phyloP scores from a whole-genome alignment of 2,329 filamentous ascomycete genomes.

The Xylariaceae sp. region DNA sequence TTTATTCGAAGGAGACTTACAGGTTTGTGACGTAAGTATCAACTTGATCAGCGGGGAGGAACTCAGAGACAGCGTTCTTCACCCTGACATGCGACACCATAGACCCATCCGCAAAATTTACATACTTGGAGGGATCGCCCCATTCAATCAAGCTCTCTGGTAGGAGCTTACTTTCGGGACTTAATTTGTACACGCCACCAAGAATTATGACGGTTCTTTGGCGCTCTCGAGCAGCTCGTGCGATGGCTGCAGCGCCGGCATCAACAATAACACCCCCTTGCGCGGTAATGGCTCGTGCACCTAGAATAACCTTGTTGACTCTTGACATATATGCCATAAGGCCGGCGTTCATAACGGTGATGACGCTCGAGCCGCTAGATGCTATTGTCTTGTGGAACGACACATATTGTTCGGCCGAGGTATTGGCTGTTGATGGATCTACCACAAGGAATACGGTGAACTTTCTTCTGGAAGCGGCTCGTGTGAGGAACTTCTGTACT shows the following conservation, averaged over 20 bases:
- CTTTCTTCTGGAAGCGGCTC: slow-evolving; percentile 85
- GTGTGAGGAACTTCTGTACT: slow-evolving; percentile 86
- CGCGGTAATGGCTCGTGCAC: slow-evolving; percentile 84
- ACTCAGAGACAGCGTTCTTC: slow-evolving; percentile 80
- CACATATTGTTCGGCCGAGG: slow-evolving; percentile 50
- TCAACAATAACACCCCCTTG: slow-evolving; percentile 87
- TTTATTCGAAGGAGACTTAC: slow-evolving; percentile 52
- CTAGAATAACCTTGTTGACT: slow-evolving; percentile 93
- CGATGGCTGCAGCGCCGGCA: slow-evolving; percentile 82
- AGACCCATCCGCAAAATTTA: slow-evolving; percentile 78
- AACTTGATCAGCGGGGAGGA: slow-evolving; percentile 76
- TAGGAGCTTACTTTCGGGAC: slow-evolving; percentile 85
- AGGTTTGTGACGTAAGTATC: slow-evolving; percentile 87
- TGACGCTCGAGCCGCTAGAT: slow-evolving; percentile 78
- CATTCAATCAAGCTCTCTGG: slow-evolving; percentile 84
- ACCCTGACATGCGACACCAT: slow-evolving; percentile 80
- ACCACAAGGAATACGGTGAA: slow-evolving; percentile 90
- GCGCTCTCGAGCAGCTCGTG: slow-evolving; percentile 81
- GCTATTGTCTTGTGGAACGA: slow-evolving; percentile 79
- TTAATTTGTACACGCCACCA: slow-evolving; percentile 91
- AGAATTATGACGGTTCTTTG: slow-evolving; percentile 87
- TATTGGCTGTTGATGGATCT: slow-evolving; percentile 53
- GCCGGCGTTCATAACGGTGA: slow-evolving; percentile 82
- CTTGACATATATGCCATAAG: slow-evolving; percentile 93
- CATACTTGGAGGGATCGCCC: slow-evolving; percentile 77